Evolutionary conservation across 2,329 filamentous ascomycete genomes (phyloP).

Genomic region (Drechslerella stenobrocha): DNA sequence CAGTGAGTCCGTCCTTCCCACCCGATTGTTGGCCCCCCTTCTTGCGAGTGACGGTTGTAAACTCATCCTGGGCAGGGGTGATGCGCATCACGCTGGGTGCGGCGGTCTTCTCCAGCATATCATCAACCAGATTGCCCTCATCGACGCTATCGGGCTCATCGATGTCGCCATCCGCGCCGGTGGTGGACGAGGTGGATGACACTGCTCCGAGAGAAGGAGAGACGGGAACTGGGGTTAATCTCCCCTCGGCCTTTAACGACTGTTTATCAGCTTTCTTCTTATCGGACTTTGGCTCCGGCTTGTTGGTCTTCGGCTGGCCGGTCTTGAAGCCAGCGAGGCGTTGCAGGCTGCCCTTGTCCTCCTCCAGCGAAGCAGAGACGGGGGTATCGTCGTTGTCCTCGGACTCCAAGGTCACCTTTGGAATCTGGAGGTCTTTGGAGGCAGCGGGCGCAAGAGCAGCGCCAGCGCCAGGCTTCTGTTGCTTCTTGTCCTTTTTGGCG

Average conservation of each 20-base stretch:
- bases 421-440: slow-evolving; percentile 25
- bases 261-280: slow-evolving; percentile 45
- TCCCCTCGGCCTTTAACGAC: slow-evolving; percentile 32
- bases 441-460: background rate
- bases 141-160: slow-evolving; percentile 39
- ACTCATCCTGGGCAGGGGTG: slow-evolving; percentile 30
- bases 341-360: slow-evolving; percentile 45
- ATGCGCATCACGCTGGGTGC: slow-evolving; percentile 45
- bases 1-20: slow-evolving; percentile 31
- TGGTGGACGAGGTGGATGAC: slow-evolving; percentile 44
- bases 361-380: slow-evolving; percentile 18
- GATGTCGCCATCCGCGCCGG: slow-evolving; percentile 44
- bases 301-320: slow-evolving; percentile 23
- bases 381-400: slow-evolving; percentile 28
- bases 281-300: slow-evolving; percentile 32
- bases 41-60: slow-evolving; percentile 44
- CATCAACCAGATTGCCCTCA: slow-evolving; percentile 29
- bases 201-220: slow-evolving; percentile 37
- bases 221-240: slow-evolving; percentile 27
- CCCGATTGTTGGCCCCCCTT: slow-evolving; percentile 37
- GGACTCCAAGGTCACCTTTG: slow-evolving; percentile 30
- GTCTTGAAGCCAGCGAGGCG: slow-evolving; percentile 40
- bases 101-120: slow-evolving; percentile 38
- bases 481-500: slow-evolving; percentile 37
- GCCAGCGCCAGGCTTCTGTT: slow-evolving; percentile 18